These are phyloP conservation scores for Ophiosphaerella narmari DNA, from an alignment of 2,329 filamentous ascomycete genomes.

Conservation along the genomic window DNA sequence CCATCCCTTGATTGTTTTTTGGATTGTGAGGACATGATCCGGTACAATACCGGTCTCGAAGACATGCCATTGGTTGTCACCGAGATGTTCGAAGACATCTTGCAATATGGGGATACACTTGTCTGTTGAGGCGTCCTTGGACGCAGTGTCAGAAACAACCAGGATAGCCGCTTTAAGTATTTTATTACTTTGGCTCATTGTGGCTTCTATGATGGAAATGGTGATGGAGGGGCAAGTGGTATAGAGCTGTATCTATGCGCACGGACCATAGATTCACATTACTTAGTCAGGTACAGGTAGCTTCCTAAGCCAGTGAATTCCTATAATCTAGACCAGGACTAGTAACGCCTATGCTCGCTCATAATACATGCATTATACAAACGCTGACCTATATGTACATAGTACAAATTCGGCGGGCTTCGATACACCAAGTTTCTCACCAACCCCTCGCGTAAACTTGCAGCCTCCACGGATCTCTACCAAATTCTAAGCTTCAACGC, in stretches of 20 bases:
- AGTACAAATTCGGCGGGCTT: constrained; percentile 19
- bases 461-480: background rate
- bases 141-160: constrained; percentile 88
- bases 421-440: background rate
- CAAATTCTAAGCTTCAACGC: background rate
- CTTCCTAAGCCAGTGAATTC: constrained; percentile 1
- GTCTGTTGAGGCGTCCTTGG: constrained; percentile 78
- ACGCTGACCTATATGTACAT: constrained; percentile 37
- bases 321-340: constrained; percentile 12
- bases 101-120: constrained; percentile 69
- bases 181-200: constrained; percentile 39
- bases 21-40: constrained; percentile 76
- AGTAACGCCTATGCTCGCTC: constrained; percentile 34
- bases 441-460: background rate
- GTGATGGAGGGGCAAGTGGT: constrained; percentile 21
- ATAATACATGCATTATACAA: constrained; percentile 48
- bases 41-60: constrained; percentile 74
- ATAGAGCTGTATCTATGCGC: constrained; percentile 11
- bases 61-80: constrained; percentile 72
- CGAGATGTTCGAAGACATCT: constrained; percentile 70
- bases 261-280: constrained; percentile 20
- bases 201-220: constrained; percentile 9
- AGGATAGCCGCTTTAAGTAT: constrained; percentile 76
- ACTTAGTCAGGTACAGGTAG: constrained; percentile 3
- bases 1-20: constrained; percentile 73